A percentile compares a stretch with the other conserved stretches of the same genome.
These are phyloP conservation scores for Blastocystis sp. DNA, from an alignment of 352 stramenopile genomes.

Conservation along the genomic window DNA sequence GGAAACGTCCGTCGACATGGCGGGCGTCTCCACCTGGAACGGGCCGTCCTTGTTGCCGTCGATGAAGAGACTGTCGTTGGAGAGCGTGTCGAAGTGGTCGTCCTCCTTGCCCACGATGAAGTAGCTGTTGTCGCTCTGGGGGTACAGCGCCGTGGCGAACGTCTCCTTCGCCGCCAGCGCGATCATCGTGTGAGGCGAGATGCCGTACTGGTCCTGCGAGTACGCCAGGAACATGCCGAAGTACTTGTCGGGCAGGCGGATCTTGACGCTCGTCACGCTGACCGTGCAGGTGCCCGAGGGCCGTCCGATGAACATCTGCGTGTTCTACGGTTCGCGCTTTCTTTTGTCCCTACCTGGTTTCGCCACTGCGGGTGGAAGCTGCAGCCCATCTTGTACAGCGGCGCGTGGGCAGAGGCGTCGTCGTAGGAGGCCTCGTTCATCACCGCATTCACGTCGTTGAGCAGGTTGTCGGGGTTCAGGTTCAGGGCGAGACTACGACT, in stretches of 20 bases:
- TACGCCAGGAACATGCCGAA: conserved; percentile 66
- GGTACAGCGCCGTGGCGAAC: conserved; percentile 49
- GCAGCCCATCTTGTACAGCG: conserved; percentile 38
- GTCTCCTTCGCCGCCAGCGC: conserved; percentile 53
- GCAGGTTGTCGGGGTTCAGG: conserved; percentile 18
- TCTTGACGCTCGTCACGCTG: conserved; percentile 47
- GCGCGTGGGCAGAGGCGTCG: conserved; percentile 14
- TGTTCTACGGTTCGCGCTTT: background rate
- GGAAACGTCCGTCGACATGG: conserved; percentile 55
- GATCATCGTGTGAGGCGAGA: conserved; percentile 46
- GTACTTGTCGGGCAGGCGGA: conserved; percentile 64
- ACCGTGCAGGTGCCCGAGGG: conserved; percentile 16
- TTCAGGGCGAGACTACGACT: conserved; percentile 45
- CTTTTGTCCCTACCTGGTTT: background rate
- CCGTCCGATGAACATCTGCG: conserved; percentile 62
- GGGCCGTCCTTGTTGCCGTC: conserved; percentile 63
- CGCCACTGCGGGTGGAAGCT: conserved; percentile 52
- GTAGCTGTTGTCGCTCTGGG: conserved; percentile 60
- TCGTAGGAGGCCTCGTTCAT: conserved; percentile 37
- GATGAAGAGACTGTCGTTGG: conserved; percentile 54
- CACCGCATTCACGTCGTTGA: background rate
- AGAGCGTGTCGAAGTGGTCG: conserved; percentile 48
- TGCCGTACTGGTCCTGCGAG: conserved; percentile 49
- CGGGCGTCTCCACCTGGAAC: conserved; percentile 62
- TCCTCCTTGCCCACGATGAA: conserved; percentile 61